phyloP scores from a whole-genome alignment of 1,284 basidiomycete genomes.

The Tremellales sp. region DNA sequence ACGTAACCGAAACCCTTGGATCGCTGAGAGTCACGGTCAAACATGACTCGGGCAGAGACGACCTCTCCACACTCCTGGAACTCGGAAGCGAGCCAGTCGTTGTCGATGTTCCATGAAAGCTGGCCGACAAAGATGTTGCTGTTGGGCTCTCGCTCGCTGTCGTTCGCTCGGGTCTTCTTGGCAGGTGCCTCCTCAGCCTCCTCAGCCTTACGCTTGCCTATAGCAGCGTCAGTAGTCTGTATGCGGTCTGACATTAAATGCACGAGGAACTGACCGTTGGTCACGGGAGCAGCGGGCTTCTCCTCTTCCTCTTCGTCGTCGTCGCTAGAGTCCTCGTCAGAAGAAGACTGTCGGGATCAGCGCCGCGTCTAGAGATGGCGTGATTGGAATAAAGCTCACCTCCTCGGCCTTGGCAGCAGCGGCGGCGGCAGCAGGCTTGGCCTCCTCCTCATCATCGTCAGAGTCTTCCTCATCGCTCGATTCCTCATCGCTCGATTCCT shows the following conservation, averaged over 20 bases:
- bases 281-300: slow-evolving; percentile 53
- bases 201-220: slow-evolving; percentile 82
- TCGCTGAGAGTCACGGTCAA: slow-evolving; percentile 80
- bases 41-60: slow-evolving; percentile 79
- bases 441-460: slow-evolving; percentile 30
- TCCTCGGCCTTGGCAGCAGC: slow-evolving; percentile 34
- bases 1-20: slow-evolving; percentile 95
- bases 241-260: too few relatives aligned
- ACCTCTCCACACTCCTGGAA: slow-evolving; percentile 87
- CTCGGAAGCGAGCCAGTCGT: slow-evolving; percentile 89
- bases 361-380: neutral
- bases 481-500: slow-evolving; percentile 28
- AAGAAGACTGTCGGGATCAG: neutral
- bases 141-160: slow-evolving; percentile 55
- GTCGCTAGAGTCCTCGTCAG: slow-evolving; percentile 13
- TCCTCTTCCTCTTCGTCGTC: slow-evolving; percentile 54
- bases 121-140: slow-evolving; percentile 87
- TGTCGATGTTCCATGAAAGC: slow-evolving; percentile 96
- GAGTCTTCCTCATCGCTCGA: slow-evolving; percentile 22
- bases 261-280: slow-evolving; percentile 50
- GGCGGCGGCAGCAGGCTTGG: slow-evolving; percentile 37
- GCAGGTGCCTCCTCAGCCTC: slow-evolving; percentile 55
- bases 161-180: slow-evolving; percentile 62
- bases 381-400: slow-evolving; percentile 22
- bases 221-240: too few relatives aligned